Percentiles rank a stretch among this genome's conserved stretches.
These are phyloP conservation scores for Meira nashicola DNA, from an alignment of 1,284 basidiomycete species.

Conservation along the genomic window DNA sequence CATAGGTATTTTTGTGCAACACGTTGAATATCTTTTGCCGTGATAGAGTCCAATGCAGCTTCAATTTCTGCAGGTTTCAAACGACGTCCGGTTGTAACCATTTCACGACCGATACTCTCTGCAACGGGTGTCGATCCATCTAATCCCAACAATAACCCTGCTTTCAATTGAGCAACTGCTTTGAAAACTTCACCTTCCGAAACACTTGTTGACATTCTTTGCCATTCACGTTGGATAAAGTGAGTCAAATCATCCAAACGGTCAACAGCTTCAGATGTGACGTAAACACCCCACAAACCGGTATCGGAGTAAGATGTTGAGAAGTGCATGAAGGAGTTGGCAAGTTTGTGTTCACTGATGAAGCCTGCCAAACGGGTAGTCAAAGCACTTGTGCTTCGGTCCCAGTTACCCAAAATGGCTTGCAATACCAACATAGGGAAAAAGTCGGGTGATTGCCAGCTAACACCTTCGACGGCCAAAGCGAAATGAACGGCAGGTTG, in stretches of 20 bases:
- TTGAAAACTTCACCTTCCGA: conserved; percentile 84
- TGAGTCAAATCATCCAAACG: conserved; percentile 91
- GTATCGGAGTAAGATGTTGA: conserved; percentile 99
- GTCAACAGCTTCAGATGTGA: conserved; percentile 73
- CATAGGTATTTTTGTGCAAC: conserved; percentile 94
- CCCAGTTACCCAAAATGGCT: conserved; percentile 99
- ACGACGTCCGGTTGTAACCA: conserved; percentile 77
- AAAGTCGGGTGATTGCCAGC: conserved; percentile 97
- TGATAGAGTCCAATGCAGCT: conserved; percentile 82
- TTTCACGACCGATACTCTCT: conserved; percentile 95
- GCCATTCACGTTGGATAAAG: conserved; percentile 95
- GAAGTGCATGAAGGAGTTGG: conserved; percentile 99
- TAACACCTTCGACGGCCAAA: conserved; percentile 94
- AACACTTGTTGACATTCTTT: conserved; percentile 85
- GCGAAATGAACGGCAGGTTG: conserved; percentile 81
- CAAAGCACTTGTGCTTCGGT: conserved; percentile 88
- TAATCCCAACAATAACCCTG: conserved; percentile 78
- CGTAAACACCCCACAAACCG: conserved; percentile 97
- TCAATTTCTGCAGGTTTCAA: conserved; percentile 91
- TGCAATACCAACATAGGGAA: conserved; percentile 99
- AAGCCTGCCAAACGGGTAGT: conserved; percentile 88
- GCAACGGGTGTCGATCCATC: conserved; percentile 95
- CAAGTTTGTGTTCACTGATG: conserved; percentile 87
- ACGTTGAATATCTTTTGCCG: conserved; percentile 81
- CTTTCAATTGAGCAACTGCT: conserved; percentile 96